Conservation (phyloP, 345 rosid species). For the Hibiscus syriacus region DNA sequence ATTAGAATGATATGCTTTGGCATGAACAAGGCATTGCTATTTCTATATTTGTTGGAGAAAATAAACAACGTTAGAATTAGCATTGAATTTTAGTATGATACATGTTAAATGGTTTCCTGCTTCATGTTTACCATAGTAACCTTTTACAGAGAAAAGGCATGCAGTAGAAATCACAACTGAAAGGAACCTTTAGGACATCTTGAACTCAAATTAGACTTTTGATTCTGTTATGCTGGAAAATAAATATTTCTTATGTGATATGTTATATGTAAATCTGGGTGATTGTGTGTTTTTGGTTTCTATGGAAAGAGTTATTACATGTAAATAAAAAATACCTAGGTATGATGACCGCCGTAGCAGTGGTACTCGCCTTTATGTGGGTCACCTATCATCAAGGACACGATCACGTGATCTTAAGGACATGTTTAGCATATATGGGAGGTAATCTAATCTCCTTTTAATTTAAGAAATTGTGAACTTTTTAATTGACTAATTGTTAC, state of each 20-base stretch:
- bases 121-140: too few relatives aligned
- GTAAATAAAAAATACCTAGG: slow-evolving; percentile 55
- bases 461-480: background rate
- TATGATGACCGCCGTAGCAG: slow-evolving; percentile 57
- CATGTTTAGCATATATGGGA: slow-evolving; percentile 67
- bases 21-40: too few relatives aligned
- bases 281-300: background rate
- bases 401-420: slow-evolving; percentile 69
- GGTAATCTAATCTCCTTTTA: slow-evolving; percentile 25
- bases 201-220: background rate
- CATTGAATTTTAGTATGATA: background rate
- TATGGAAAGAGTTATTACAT: slow-evolving; percentile 12
- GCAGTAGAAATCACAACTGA: too few relatives aligned
- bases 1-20: too few relatives aligned
- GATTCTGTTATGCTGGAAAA: background rate
- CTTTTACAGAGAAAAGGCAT: too few relatives aligned
- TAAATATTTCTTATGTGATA: background rate
- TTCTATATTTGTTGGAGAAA: too few relatives aligned
- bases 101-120: background rate
- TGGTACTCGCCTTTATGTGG: slow-evolving; percentile 68
- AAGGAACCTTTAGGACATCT: too few relatives aligned
- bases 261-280: background rate
- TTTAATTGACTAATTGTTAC: background rate
- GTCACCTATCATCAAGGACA: slow-evolving; percentile 56
- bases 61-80: background rate